A percentile compares a stretch with the other conserved stretches of the same genome.
These are phyloP conservation scores for Lyophyllum shimeji DNA, from an alignment of 768 basidiomycete species.

Conservation along the genomic window DNA sequence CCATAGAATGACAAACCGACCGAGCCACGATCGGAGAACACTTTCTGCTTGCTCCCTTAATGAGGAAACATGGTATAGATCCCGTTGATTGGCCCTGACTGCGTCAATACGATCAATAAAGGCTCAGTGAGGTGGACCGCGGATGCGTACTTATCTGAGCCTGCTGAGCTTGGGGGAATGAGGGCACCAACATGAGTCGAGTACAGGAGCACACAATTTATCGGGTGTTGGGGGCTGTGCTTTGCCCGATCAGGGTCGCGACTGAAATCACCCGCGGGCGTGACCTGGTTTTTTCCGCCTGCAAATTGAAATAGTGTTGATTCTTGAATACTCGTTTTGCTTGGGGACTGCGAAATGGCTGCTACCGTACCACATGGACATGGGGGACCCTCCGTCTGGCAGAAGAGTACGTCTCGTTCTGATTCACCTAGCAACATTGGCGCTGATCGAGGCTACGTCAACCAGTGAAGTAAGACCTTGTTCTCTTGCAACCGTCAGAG, in stretches of 20 bases:
- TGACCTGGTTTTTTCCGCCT: slow-evolving; percentile 16
- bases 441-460: slow-evolving; percentile 4
- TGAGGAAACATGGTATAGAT: slow-evolving; percentile 72
- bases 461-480: slow-evolving; percentile 56
- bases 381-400: slow-evolving; percentile 66
- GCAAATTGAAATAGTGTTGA: too few relatives aligned
- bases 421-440: slow-evolving; percentile 2
- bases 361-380: slow-evolving; percentile 30
- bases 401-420: slow-evolving; percentile 57
- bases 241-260: neutral
- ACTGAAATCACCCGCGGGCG: neutral
- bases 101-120: slow-evolving; percentile 12
- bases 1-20: slow-evolving; percentile 36
- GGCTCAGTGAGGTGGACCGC: neutral
- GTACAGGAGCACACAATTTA: too few relatives aligned
- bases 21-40: slow-evolving; percentile 76
- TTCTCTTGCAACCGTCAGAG: slow-evolving; percentile 5
- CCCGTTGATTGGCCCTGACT: slow-evolving; percentile 88
- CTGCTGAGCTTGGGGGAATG: slow-evolving; percentile 77
- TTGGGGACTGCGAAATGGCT: slow-evolving; percentile 15
- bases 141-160: slow-evolving; percentile 76
- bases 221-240: too few relatives aligned
- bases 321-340: neutral
- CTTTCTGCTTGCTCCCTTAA: slow-evolving; percentile 75
- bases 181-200: slow-evolving; percentile 28